Evolutionary conservation across 1,284 basidiomycete species (phyloP).

Genomic region (Cryptococcus sp.): DNA sequence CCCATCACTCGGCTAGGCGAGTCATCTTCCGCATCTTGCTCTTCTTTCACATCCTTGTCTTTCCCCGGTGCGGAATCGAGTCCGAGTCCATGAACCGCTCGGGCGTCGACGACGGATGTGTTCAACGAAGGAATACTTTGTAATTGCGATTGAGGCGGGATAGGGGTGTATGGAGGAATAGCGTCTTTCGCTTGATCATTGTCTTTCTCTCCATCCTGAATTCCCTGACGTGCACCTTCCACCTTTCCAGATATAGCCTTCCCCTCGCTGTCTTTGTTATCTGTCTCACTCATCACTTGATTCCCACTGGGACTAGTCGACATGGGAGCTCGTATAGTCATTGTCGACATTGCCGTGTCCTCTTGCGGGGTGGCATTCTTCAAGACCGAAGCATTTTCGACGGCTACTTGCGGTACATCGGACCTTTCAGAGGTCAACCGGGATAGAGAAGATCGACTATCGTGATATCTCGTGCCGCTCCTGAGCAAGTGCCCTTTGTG

Average conservation of each 20-base stretch:
- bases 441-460: too few species aligned
- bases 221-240: neutral
- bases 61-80: too few species aligned
- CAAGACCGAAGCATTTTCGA: slow-evolving; percentile 15
- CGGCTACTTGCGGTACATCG: slow-evolving; percentile 1
- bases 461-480: too few species aligned
- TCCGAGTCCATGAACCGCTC: too few species aligned
- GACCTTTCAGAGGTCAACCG: too few species aligned
- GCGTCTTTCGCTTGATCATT: slow-evolving; percentile 22
- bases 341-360: slow-evolving; percentile 16
- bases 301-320: too few species aligned
- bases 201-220: neutral
- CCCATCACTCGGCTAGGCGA: slow-evolving; percentile 47
- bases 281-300: slow-evolving; percentile 40
- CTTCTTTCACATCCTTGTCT: neutral
- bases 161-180: slow-evolving; percentile 53
- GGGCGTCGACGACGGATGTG: too few species aligned
- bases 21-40: neutral
- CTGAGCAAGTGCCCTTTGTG: neutral
- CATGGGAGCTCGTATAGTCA: slow-evolving; percentile 20
- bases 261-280: neutral
- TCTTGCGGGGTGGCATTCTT: slow-evolving; percentile 9
- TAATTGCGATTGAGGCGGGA: slow-evolving; percentile 47
- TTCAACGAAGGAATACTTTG: slow-evolving; percentile 54
- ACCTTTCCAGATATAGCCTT: too few species aligned